phyloP scores from a whole-genome alignment of 257 asterid genomes.

The Solanum sitiens region DNA sequence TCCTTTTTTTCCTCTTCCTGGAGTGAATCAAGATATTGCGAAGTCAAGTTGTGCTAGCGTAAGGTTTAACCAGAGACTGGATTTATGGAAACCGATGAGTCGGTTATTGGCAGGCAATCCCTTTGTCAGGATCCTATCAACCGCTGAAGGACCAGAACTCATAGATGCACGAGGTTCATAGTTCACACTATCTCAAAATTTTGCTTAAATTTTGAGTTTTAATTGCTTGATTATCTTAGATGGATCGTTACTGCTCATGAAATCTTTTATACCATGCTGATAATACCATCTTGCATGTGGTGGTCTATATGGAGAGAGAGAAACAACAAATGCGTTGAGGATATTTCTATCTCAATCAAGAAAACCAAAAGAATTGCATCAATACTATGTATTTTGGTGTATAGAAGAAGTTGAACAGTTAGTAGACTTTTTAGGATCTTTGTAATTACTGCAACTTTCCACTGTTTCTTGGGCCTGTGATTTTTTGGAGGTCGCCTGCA shows the following conservation, averaged over 20 bases:
- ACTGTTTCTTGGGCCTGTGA: neutral
- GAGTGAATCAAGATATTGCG: constrained; percentile 28
- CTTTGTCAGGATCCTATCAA: constrained; percentile 17
- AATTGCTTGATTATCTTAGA: neutral
- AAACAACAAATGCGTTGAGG: neutral
- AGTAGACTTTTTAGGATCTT: neutral
- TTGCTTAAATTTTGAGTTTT: neutral
- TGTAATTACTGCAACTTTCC: neutral
- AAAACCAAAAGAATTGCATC: neutral
- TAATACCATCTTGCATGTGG: neutral
- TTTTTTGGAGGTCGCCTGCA: neutral
- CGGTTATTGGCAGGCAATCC: constrained; percentile 20
- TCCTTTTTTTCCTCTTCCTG: constrained; percentile 22
- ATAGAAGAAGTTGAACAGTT: neutral
- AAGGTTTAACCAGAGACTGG: constrained; percentile 27
- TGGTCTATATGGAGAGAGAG: neutral
- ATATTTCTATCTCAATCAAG: neutral
- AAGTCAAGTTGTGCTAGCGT: constrained; percentile 20
- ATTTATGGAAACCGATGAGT: constrained; percentile 29
- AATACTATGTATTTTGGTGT: neutral
- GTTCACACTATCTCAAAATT: neutral
- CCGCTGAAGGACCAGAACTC: constrained; percentile 17
- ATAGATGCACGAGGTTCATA: constrained; percentile 48
- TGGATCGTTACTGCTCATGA: neutral
- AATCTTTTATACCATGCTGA: neutral